Conservation (phyloP, 257 asterid species). For the Solanum virginianum region DNA sequence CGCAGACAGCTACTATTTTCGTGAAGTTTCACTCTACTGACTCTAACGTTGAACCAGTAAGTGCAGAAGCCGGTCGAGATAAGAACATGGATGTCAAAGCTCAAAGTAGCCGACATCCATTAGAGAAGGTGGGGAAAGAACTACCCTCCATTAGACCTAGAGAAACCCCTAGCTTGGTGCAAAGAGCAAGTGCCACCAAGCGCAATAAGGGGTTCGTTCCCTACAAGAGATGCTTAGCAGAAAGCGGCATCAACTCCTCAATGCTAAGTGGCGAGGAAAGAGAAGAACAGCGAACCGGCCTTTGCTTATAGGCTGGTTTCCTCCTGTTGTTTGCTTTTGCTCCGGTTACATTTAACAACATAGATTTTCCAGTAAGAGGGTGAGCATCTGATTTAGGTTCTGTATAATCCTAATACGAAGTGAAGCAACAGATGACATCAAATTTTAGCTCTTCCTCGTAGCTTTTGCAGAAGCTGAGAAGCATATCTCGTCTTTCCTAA, state of each 20-base stretch:
- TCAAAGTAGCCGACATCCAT: conserved; percentile 12
- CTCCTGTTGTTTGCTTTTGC: background rate
- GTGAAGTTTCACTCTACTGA: too few relatives aligned
- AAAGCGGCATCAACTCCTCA: conserved; percentile 17
- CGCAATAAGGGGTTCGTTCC: conserved; percentile 62
- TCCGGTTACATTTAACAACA: background rate
- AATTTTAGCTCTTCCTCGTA: background rate
- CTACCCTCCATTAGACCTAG: conserved; percentile 16
- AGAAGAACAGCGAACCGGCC: conserved; percentile 47
- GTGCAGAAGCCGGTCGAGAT: conserved; percentile 3
- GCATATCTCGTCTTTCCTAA: background rate
- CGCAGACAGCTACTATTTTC: too few relatives aligned
- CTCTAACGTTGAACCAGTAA: conserved; percentile 27
- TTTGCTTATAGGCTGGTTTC: conserved; percentile 28
- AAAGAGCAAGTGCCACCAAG: conserved; percentile 17
- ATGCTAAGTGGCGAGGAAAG: conserved; percentile 31
- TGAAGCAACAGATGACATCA: background rate
- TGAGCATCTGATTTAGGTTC: background rate
- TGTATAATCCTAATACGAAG: background rate
- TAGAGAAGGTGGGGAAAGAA: conserved; percentile 1
- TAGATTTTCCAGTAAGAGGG: background rate
- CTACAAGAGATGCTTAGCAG: conserved; percentile 55
- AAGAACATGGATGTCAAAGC: conserved; percentile 8
- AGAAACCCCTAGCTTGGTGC: conserved; percentile 8
- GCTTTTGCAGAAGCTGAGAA: background rate